These are phyloP conservation scores for Phaeoacremonium minimum DNA, from an alignment of 2,329 filamentous ascomycete genomes.

Conservation along the genomic window DNA sequence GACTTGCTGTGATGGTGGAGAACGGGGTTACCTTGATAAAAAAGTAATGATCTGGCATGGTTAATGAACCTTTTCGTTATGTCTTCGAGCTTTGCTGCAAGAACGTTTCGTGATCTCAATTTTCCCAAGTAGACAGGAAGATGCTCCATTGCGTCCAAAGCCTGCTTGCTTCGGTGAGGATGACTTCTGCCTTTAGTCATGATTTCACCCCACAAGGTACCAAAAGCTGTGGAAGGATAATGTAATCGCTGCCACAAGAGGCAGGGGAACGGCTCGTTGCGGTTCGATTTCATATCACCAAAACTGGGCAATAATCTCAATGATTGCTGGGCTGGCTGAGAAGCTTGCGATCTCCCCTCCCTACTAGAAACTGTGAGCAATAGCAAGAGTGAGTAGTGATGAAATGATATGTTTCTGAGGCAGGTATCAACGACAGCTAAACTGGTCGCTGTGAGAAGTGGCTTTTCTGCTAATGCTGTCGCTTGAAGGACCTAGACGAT, in stretches of 20 bases:
- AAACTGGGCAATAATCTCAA: not conserved
- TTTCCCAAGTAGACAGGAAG: not conserved
- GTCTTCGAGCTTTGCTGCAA: conserved; percentile 1
- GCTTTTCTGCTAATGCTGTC: conserved; percentile 4
- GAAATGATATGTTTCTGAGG: not conserved
- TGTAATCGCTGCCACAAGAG: conserved; percentile 1
- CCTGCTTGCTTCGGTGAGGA: not conserved
- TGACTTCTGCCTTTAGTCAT: not conserved
- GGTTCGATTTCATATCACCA: not conserved
- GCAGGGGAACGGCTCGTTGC: conserved; percentile 1
- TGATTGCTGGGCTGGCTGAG: not conserved
- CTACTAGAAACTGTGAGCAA: not conserved
- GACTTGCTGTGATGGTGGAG: no score
- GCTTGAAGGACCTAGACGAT: conserved; percentile 4
- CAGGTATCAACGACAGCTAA: conserved; percentile 1
- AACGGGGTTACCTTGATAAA: not conserved
- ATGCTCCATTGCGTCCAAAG: conserved; percentile 1
- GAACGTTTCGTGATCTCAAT: not conserved
- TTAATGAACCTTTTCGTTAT: not conserved
- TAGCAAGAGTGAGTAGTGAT: conserved; percentile 1
- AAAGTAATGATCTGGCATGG: not conserved
- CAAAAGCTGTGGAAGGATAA: not conserved
- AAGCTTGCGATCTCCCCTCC: not conserved
- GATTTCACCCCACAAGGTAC: conserved; percentile 1
- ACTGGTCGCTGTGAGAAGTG: not conserved